Evolutionary conservation across 2,329 filamentous ascomycete species (phyloP).

Genomic region (Penicillium sp.): DNA sequence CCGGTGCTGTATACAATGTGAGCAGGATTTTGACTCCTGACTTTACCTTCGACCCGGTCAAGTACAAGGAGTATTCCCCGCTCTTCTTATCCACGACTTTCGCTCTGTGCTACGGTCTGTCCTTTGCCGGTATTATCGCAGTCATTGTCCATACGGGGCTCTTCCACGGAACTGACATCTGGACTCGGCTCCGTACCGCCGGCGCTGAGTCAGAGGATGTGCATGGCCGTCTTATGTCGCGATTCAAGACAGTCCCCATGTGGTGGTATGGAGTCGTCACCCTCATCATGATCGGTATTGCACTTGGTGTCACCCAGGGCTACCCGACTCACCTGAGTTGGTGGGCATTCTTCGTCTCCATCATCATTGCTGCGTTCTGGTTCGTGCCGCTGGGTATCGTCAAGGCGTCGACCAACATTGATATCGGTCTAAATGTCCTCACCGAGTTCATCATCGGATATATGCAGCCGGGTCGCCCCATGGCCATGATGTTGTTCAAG

Average conservation of each 20-base stretch:
- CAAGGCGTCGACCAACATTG: constrained; percentile 69
- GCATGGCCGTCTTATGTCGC: constrained; percentile 60
- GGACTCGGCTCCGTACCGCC: constrained; percentile 64
- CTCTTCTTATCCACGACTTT: constrained; percentile 69
- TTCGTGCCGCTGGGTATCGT: constrained; percentile 66
- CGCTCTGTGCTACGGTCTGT: constrained; percentile 70
- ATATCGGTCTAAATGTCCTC: constrained; percentile 71
- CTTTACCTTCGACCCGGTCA: constrained; percentile 65
- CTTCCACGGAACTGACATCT: constrained; percentile 69
- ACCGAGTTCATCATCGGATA: constrained; percentile 76
- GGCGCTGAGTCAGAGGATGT: constrained; percentile 59
- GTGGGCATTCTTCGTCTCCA: constrained; percentile 73
- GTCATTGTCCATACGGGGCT: constrained; percentile 71
- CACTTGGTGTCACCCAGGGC: constrained; percentile 50
- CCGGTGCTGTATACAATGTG: constrained; percentile 66
- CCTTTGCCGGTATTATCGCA: constrained; percentile 72
- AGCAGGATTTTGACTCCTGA: constrained; percentile 64
- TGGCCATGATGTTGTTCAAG: constrained; percentile 80
- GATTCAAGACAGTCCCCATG: constrained; percentile 59
- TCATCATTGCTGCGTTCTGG: constrained; percentile 67
- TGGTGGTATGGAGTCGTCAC: constrained; percentile 62
- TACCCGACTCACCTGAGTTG: constrained; percentile 71
- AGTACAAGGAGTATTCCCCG: constrained; percentile 70
- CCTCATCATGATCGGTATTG: constrained; percentile 55
- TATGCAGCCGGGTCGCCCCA: constrained; percentile 70